A percentile compares a stretch with the other conserved stretches of the same genome.
These are phyloP conservation scores for Tetradesmus lagerheimii DNA, from an alignment of 139 green algal species.

Conservation along the genomic window DNA sequence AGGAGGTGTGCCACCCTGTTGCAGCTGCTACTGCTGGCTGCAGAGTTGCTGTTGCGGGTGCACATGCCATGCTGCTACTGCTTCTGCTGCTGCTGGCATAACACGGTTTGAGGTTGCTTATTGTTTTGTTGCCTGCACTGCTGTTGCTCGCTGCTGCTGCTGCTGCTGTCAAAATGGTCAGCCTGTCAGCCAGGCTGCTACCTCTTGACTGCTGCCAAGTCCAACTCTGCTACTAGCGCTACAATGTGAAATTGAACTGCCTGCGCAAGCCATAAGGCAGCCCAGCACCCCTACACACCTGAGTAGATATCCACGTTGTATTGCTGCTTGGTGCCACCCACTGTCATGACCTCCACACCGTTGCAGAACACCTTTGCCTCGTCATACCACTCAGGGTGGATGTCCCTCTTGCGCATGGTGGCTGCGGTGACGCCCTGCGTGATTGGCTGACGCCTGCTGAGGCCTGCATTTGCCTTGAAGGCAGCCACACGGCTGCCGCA, in stretches of 20 bases:
- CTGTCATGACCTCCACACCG: conserved; percentile 95
- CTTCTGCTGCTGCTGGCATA: too few species aligned
- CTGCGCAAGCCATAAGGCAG: neutral
- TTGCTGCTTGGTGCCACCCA: conserved; percentile 85
- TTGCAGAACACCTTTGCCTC: conserved; percentile 94
- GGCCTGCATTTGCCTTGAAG: conserved; percentile 52
- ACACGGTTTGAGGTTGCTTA: too few species aligned
- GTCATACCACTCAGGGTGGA: conserved; percentile 78
- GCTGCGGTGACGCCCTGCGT: conserved; percentile 56
- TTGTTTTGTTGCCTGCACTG: neutral
- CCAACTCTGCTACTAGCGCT: neutral
- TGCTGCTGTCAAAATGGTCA: neutral
- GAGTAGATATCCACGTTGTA: conserved; percentile 98
- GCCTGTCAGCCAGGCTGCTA: neutral
- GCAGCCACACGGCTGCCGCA: conserved; percentile 50
- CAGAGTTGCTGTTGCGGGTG: neutral
- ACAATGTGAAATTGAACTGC: neutral
- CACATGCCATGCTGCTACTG: too few species aligned
- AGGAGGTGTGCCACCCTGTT: neutral
- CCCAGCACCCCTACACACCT: conserved; percentile 60
- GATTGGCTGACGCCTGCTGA: conserved; percentile 29
- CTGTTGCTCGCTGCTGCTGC: neutral
- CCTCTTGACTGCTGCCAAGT: neutral
- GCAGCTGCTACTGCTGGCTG: neutral
- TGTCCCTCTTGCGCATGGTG: conserved; percentile 76